Evolutionary conservation across 106 monocot species (phyloP), one percentile per base, ranked within the genome.

Genomic region (Ottelia alismoides): DNA sequence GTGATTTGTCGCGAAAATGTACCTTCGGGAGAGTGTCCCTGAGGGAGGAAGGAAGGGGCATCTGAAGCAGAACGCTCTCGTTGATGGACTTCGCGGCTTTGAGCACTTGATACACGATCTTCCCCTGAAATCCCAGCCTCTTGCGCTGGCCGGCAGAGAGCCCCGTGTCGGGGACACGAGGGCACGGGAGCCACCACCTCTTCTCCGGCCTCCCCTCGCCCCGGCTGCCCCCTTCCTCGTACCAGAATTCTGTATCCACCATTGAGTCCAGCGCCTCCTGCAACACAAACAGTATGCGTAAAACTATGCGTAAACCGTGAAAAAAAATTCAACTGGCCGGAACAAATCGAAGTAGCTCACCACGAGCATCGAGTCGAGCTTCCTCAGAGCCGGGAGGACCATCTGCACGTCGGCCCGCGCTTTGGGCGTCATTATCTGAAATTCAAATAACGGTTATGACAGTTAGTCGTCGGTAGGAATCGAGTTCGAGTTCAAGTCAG

Each of bases 181-280:
- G 85, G n/a, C 78, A 77, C 21, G 98, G 98, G n/a, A 90, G 72
- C 98, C 98, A 99, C 90, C 98, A 99, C 45, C 71, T 86, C 65
- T 83, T 86, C 72, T 58, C 78, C 22, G 20, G 52, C 51, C 55
- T 75, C 9, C 66, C 81, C 61, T 78, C 81, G 21, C 46, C 63
- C 59, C 74, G 67, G 69, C 73, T 88, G 20, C 88, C 78, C 7
- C 73, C 70, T 63, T 88, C 84, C 10, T 55, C 85, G 31, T 90
- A 99, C 90, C 90, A 99, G 24, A 83, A 99, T 62, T 99, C 98
- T 7, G 70, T 83, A 12, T 71, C 74, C 18, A 78, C 75, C 85
- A 83, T 91, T 26, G 90, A 90, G 64, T 86, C 90, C 46, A 99
- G 64, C 55, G 86, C 77, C 57, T 99, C 90, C 90, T 98, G n/a